These are phyloP conservation scores for Malassezia furfur DNA, from an alignment of 1,284 basidiomycete genomes.

Conservation along the genomic window DNA sequence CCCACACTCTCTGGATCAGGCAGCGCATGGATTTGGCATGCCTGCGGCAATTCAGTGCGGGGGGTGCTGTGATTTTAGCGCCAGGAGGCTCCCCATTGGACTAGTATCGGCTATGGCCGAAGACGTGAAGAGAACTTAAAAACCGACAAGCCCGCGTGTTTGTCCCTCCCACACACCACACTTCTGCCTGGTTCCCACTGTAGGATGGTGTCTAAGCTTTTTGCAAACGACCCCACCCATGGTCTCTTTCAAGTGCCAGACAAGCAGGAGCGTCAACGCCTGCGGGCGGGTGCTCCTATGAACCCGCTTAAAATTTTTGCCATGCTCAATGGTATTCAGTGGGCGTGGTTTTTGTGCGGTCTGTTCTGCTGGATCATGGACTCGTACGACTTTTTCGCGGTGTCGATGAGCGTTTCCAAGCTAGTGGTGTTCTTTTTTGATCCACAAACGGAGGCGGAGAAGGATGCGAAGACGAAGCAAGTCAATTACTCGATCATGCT, in stretches of 20 bases:
- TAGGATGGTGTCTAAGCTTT: no score
- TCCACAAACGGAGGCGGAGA: background rate
- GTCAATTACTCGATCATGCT: conserved; percentile 66
- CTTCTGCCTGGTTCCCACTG: no score
- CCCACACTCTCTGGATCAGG: no score
- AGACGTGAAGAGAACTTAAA: no score
- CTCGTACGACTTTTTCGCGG: conserved; percentile 43
- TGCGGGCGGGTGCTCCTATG: conserved; percentile 32
- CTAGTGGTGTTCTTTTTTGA: background rate
- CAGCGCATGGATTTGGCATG: no score
- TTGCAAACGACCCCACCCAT: conserved; percentile 28
- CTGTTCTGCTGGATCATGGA: conserved; percentile 38
- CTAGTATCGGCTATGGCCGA: no score
- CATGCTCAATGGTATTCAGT: conserved; percentile 34
- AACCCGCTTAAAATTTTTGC: conserved; percentile 38
- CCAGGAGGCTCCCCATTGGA: no score
- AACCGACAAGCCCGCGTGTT: no score
- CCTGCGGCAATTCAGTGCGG: no score
- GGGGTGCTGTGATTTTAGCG: no score
- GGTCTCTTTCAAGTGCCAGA: conserved; percentile 41
- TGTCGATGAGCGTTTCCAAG: conserved; percentile 30
- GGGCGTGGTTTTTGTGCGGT: conserved; percentile 33
- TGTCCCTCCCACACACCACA: no score
- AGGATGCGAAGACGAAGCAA: background rate
- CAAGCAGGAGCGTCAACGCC: conserved; percentile 32